Base-by-base conservation (phyloP, 148 eudicot genomes). In the Camellia lanceoleosa region DNA sequence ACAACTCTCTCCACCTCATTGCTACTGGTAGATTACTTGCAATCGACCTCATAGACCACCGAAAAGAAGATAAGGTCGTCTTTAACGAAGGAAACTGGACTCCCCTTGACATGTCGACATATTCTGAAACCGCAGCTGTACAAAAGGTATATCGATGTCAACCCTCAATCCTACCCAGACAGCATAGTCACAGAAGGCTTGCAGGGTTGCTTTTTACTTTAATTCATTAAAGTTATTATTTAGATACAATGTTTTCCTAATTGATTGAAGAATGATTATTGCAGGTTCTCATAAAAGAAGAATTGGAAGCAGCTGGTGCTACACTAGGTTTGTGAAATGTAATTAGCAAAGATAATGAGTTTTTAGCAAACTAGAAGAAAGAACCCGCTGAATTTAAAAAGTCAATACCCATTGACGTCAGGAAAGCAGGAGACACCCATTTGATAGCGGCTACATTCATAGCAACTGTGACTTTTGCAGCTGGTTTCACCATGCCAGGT, bases 1-100 rank as follows among this genome's bases (percentile, higher is more conserved):
- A 82, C 58, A 82, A 77, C 3, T 78, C 84, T 49, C 84, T 82
- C 19, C 84, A 82, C 68, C 54, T 82, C 23, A 62, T 76, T 71
- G 71, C 80, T 51, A 51, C 61, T 30, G 23, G 67, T 7, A 68
- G 30, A 10, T 52, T 7, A 8, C 46, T 46, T 30, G 69, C 15
- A 11, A 56, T n/a, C 0, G 16, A 16, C 4, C 78, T 71, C 19
- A 43, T 82, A 10, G 3, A n/a, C 2, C 73, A 78, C 49, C 67
- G 13, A 1, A 64, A 20, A 16, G 76, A 68, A 19, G 61, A 77
- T 3, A 59, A 12, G 19, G 41, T 44, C 13, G 72, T 77, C 8
- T 73, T 78, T 41, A 82, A 82, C 74, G 73, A 78, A 8, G 46
- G 58, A 54, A 66, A 66, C 44, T 55, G 19, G 14, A 78, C 81